phyloP scores from a whole-genome alignment of 2,329 filamentous ascomycete species.

The Metarhizium album region DNA sequence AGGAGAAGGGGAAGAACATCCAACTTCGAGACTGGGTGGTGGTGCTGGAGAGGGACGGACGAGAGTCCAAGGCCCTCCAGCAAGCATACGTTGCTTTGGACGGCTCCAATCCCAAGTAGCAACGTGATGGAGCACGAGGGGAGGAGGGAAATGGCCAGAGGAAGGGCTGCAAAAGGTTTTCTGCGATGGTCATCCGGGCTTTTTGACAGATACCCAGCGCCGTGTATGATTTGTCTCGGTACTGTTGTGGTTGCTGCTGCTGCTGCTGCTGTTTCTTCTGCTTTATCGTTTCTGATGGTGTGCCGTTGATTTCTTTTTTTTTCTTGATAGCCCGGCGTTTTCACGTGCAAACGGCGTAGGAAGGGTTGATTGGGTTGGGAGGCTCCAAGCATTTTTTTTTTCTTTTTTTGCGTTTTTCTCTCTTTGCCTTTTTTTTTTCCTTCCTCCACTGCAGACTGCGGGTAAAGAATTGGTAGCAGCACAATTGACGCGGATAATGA shows the following conservation, averaged over 20 bases:
- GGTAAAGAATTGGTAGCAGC: background rate
- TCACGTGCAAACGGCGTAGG: constrained; percentile 4
- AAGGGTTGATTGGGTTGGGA: constrained; percentile 1
- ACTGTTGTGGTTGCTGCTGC: background rate
- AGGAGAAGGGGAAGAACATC: constrained; percentile 64
- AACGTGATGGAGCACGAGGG: background rate
- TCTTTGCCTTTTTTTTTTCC: too few relatives aligned
- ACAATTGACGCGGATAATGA: background rate
- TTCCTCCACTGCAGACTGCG: too few relatives aligned
- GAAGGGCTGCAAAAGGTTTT: constrained; percentile 11
- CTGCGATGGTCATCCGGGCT: constrained; percentile 22
- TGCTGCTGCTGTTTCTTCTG: too few relatives aligned
- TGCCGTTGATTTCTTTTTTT: background rate
- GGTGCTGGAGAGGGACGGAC: constrained; percentile 69
- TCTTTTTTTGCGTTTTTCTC: too few relatives aligned
- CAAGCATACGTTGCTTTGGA: constrained; percentile 44
- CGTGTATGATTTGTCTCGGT: background rate
- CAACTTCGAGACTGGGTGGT: constrained; percentile 76
- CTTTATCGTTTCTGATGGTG: background rate
- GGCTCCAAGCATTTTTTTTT: constrained; percentile 1
- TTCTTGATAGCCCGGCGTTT: constrained; percentile 5
- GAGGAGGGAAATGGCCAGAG: background rate
- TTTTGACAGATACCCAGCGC: constrained; percentile 7
- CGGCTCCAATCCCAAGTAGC: constrained; percentile 32
- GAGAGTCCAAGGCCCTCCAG: constrained; percentile 52